Conservation (phyloP, 495 filamentous ascomycete genomes). For the Penicillium dipodomyicola region DNA sequence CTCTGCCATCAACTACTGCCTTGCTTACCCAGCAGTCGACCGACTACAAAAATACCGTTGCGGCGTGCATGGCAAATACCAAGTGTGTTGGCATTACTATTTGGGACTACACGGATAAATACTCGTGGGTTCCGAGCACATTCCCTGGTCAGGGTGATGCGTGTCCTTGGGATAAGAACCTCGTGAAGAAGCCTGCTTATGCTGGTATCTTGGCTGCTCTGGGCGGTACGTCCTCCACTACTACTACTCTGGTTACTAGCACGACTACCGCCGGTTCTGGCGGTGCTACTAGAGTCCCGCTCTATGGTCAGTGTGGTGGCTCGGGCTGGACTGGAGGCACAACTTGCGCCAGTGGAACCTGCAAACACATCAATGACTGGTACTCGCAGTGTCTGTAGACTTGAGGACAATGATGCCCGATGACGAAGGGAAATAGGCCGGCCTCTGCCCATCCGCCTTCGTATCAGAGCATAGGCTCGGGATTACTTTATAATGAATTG, state of each 20-base stretch:
- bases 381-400: conserved; percentile 50
- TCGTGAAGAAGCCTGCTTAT: conserved; percentile 58
- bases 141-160: conserved; percentile 55
- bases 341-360: conserved; percentile 42
- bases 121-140: conserved; percentile 57
- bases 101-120: conserved; percentile 62
- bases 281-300: conserved; percentile 27
- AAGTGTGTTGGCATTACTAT: conserved; percentile 68
- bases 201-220: conserved; percentile 36
- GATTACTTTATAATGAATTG: no score
- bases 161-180: conserved; percentile 53
- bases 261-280: conserved; percentile 28
- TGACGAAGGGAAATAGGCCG: no score
- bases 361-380: conserved; percentile 46
- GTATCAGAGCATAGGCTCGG: no score
- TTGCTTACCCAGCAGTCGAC: conserved; percentile 54
- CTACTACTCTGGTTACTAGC: conserved; percentile 24
- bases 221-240: conserved; percentile 24
- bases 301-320: conserved; percentile 56
- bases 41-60: conserved; percentile 55
- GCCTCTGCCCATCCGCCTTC: background rate
- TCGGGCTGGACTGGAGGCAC: conserved; percentile 47
- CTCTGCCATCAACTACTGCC: conserved; percentile 42
- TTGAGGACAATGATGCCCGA: background rate
- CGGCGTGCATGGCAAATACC: conserved; percentile 56